Percentiles rank a stretch among this genome's conserved stretches.
phyloP scores from a whole-genome alignment of 2,329 filamentous ascomycete species.

The Aureobasidium sp. region DNA sequence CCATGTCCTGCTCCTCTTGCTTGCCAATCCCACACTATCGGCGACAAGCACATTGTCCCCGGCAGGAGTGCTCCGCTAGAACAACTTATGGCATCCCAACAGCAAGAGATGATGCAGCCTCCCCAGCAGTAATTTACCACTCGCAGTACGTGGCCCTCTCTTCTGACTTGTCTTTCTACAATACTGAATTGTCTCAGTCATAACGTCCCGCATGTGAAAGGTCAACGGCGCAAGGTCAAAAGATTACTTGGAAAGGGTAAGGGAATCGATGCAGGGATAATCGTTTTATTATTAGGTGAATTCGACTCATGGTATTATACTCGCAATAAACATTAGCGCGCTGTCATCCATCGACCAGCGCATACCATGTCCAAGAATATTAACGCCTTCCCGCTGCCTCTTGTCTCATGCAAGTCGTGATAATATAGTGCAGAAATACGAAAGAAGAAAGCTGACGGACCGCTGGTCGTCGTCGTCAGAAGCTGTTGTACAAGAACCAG shows the following conservation, averaged over 20 bases:
- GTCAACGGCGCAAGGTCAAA: not conserved
- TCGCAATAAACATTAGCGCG: slow-evolving; percentile 9
- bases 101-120: not conserved
- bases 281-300: not conserved
- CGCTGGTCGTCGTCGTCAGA: not conserved
- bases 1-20: not conserved
- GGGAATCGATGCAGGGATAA: not conserved
- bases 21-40: not conserved
- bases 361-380: not conserved
- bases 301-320: not conserved
- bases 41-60: not conserved
- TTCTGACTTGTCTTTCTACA: not conserved
- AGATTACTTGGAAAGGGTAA: not conserved
- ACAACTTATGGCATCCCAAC: not conserved
- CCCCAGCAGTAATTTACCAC: not conserved
- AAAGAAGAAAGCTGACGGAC: not conserved
- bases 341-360: not conserved
- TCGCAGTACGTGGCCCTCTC: not conserved
- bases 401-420: slow-evolving; percentile 10
- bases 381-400: slow-evolving; percentile 3
- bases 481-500: not conserved
- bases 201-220: not conserved
- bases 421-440: slow-evolving; percentile 12
- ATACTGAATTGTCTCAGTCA: not conserved
- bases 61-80: slow-evolving; percentile 5